Base-by-base conservation (phyloP, 2,329 filamentous ascomycete species). In the Arthrocladium fulminans region DNA sequence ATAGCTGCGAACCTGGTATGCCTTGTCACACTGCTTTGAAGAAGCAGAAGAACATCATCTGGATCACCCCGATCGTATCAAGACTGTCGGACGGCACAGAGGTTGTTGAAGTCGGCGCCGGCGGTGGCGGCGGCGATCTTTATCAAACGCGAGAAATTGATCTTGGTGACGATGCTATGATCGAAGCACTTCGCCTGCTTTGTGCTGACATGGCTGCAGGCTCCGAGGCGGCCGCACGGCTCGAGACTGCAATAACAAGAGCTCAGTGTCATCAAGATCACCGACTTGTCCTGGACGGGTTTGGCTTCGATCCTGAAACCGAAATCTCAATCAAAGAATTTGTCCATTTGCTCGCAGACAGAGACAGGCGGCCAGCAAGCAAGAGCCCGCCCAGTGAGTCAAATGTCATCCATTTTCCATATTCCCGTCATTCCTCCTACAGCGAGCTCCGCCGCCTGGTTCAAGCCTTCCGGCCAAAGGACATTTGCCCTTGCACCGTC, bases 401-500 rank as follows among this genome's bases (percentile, higher is more conserved):
- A 35, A 45, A 54, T 19, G 56, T 50, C 17, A 54, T 59, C 25
- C 73, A 69, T 17, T 96, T 95, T 56, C 86, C 89, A 0, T 96
- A 89, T 60, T 90, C 90, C 0, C 78, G 90, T 1, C 90, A 97
- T 64, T 94, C 90, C 0, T 94, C 87, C 0, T 90, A 92, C 51
- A 69, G 73, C 0, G 90, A 96, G 62, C 74, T 94, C 2, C 84
- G 86, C 54, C 67, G 80, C 46, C 68, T 96, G 1, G 72, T 95
- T 1, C 62, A 71, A 2, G 71, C 73, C 0, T 85, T 96, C 57
- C 76, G 69, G 23, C 88, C 88, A 0, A 78, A 68, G 39, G 88
- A 96, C 57, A 71, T 96, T 2, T 85, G 84, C 70, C 88, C 89
- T 0, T 95, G 88, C 60, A 94, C 88, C 0, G 79, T 84, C 1